Percentiles rank a stretch among this genome's conserved stretches.
Evolutionary conservation across 306 rosid genomes (phyloP).

Genomic region (Sicyos baderoa): DNA sequence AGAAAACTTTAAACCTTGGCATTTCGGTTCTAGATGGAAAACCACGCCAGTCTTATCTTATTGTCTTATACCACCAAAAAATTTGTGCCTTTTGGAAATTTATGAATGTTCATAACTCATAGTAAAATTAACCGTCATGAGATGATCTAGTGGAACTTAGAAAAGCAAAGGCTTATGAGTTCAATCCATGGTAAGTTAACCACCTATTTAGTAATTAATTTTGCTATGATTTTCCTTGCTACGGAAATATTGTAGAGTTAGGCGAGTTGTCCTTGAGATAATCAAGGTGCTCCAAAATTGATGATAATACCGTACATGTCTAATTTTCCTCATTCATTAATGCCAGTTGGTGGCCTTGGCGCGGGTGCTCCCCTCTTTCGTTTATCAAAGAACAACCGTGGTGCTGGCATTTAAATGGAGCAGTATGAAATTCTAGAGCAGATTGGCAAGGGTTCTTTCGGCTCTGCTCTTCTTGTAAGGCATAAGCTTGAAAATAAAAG

Average conservation of each 20-base stretch:
- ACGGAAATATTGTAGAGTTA: too few relatives aligned
- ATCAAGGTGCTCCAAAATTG: not conserved
- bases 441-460: constrained; percentile 93
- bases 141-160: too few relatives aligned
- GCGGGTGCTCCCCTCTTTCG: not conserved
- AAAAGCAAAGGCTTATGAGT: too few relatives aligned
- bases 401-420: constrained; percentile 48
- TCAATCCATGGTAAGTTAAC: too few relatives aligned
- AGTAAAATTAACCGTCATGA: too few relatives aligned
- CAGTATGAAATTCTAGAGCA: constrained; percentile 92
- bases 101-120: too few relatives aligned
- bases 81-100: too few relatives aligned
- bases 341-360: not conserved
- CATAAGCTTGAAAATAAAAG: constrained; percentile 80
- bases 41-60: not conserved
- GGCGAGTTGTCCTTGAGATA: too few relatives aligned
- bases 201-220: too few relatives aligned
- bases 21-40: not conserved
- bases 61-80: not conserved
- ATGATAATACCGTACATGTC: not conserved
- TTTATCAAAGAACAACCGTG: not conserved
- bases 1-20: not conserved
- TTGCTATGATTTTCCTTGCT: not conserved
- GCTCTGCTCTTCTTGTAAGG: constrained; percentile 84
- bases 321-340: not conserved